Conservation (phyloP, 805 yeast species). For the Tetrapisispora nanseiensis region DNA sequence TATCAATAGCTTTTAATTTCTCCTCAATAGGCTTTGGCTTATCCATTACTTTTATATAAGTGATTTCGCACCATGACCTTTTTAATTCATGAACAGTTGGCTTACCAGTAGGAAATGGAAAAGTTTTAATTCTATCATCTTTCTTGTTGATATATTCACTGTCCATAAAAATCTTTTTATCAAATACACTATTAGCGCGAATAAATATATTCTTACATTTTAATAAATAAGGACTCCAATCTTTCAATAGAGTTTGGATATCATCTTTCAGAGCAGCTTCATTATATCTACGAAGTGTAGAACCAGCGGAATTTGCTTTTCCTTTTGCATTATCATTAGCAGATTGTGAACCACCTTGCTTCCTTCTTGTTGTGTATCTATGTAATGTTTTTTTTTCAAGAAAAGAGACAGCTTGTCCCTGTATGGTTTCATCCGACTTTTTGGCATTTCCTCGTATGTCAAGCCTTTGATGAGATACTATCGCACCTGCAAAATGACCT, state of each 20-base stretch:
- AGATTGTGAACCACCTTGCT: constrained; percentile 95
- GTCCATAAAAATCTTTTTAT: constrained; percentile 53
- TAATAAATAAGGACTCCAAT: constrained; percentile 54
- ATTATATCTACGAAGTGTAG: constrained; percentile 78
- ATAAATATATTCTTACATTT: constrained; percentile 64
- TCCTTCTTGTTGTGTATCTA: constrained; percentile 89
- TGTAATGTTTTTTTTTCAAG: constrained; percentile 80
- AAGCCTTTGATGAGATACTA: constrained; percentile 60
- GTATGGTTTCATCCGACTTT: constrained; percentile 37
- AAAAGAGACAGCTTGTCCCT: constrained; percentile 55
- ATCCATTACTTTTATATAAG: constrained; percentile 45
- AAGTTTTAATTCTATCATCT: constrained; percentile 55
- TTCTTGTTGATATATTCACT: constrained; percentile 40
- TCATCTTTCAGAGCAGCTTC: constrained; percentile 77
- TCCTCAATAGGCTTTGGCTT: constrained; percentile 41
- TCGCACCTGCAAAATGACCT: constrained; percentile 96
- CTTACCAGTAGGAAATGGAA: constrained; percentile 86
- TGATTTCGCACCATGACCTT: constrained; percentile 72
- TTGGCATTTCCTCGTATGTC: constrained; percentile 47
- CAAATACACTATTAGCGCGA: constrained; percentile 69
- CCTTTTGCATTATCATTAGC: constrained; percentile 89
- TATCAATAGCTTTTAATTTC: constrained; percentile 15
- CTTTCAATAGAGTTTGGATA: constrained; percentile 52
- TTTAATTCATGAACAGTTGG: constrained; percentile 77
- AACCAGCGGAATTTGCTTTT: constrained; percentile 94